Percentiles rank a stretch among this genome's conserved stretches.
These are phyloP conservation scores for Magnaporthiopsis incrustans DNA, from an alignment of 2,329 filamentous ascomycete species.

Conservation along the genomic window DNA sequence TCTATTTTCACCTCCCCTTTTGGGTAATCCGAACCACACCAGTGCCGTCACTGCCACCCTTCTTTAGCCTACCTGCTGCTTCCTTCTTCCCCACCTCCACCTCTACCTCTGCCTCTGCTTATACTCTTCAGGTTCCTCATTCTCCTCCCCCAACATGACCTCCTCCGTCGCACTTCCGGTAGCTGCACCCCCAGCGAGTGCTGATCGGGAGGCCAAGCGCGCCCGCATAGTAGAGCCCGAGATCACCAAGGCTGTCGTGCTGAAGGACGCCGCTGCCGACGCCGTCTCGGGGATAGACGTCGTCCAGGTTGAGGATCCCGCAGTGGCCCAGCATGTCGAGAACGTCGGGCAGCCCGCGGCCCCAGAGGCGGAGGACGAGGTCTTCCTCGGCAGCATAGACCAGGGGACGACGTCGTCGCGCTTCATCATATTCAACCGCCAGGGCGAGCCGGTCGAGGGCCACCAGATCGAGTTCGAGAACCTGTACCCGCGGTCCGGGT, in stretches of 20 bases:
- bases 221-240: too few species aligned
- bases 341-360: background rate
- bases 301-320: background rate
- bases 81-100: background rate
- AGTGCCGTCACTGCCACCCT: background rate
- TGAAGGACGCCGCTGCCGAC: background rate
- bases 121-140: too few species aligned
- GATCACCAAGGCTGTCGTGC: too few species aligned
- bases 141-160: background rate
- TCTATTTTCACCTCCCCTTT: background rate
- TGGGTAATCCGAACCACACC: too few species aligned
- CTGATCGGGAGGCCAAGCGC: background rate
- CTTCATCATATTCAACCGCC: conserved; percentile 82
- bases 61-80: background rate
- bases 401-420: conserved; percentile 85
- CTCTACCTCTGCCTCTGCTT: background rate
- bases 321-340: conserved; percentile 5
- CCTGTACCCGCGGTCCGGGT: conserved; percentile 76
- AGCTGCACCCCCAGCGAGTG: background rate
- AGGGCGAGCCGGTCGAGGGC: conserved; percentile 68
- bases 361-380: conserved; percentile 11
- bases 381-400: conserved; percentile 82
- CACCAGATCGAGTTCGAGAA: conserved; percentile 86
- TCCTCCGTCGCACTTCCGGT: background rate
- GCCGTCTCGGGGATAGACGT: background rate